Percentiles rank a stretch among this genome's conserved stretches.
Conservation (phyloP, 805 yeast species). For the Yamadazyma insecticola region DNA sequence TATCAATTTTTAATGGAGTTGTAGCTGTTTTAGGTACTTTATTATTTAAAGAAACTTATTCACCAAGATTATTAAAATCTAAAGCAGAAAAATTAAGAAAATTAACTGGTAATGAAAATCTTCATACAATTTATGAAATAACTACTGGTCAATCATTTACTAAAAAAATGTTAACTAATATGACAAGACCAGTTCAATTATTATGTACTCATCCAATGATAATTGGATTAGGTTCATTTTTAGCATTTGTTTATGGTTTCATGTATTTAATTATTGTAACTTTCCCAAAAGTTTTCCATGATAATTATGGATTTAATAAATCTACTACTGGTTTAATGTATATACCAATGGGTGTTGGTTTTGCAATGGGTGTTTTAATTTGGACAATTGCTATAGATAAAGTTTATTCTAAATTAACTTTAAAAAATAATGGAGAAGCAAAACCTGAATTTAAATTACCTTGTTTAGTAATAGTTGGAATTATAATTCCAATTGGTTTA, state of each 20-base stretch:
- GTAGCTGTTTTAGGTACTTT: constrained; percentile 28
- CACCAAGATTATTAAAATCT: constrained; percentile 27
- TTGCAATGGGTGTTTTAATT: constrained; percentile 23
- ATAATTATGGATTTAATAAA: constrained; percentile 28
- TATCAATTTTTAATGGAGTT: constrained; percentile 30
- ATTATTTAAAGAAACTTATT: constrained; percentile 30
- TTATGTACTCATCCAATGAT: constrained; percentile 34
- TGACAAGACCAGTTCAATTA: constrained; percentile 29
- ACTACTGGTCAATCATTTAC: constrained; percentile 19
- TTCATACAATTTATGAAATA: constrained; percentile 35
- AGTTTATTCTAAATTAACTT: constrained; percentile 20
- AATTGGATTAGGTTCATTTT: constrained; percentile 35
- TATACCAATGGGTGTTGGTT: constrained; percentile 36
- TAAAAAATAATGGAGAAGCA: constrained; percentile 24
- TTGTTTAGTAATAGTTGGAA: constrained; percentile 27
- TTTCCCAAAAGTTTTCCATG: constrained; percentile 28
- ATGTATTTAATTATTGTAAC: constrained; percentile 38
- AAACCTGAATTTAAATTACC: constrained; percentile 38
- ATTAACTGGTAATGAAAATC: constrained; percentile 30
- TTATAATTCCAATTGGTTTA: constrained; percentile 32
- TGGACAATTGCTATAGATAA: constrained; percentile 26
- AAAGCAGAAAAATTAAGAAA: constrained; percentile 25
- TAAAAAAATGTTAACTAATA: constrained; percentile 18
- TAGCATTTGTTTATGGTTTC: constrained; percentile 40
- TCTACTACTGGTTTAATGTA: constrained; percentile 34